Base-by-base conservation (phyloP, 306 rosid genomes). In the Prunus armeniaca region DNA sequence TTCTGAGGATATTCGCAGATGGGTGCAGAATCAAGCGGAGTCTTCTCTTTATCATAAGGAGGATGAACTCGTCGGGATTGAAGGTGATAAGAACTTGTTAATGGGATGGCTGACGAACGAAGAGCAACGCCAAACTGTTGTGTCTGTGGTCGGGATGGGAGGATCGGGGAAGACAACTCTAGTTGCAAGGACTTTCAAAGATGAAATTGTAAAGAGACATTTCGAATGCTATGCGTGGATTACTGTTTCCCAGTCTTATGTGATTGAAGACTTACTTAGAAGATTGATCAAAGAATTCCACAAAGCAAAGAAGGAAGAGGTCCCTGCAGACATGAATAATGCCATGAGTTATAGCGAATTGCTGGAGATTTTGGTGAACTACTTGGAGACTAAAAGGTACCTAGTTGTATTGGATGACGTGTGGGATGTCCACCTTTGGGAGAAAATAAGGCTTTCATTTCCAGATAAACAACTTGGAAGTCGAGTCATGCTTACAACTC, bases 401-500 rank as follows among this genome's bases (percentile, higher is more conserved):
- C 12, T 81, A 3, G 19, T 50, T 50, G 54, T 50, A 14, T 14
- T 12, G 15, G 54, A 50, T 50, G 54, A 50, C 1, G 81, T 76
- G 4, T 81, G 84, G 84, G 73, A 32, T 20, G 9, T 71, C 27
- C 5, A 30, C 5, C 34, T 30, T 30, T 30, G 34, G 34, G 34
- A 30, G 0, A 4, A 30, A 30, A 22, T 65, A 9, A 43, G 12
- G 30, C 24, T 30, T 6, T 14, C 84, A 34, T 12, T 81, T 67
- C 81, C 71, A 4, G 51, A 76, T 52, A 64, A 3, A 10, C 2
- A 22, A 15, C 24, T 6, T 46, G 65, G 84, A 38, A 76, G 84
- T 51, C 45, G 74, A 65, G 62, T 81, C 19, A 32, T 76, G 4
- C 69, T 79, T 30, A 81, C 78, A 30, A 76, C 84, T 6, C 71